These are phyloP conservation scores for Camelina neglecta DNA, from an alignment of 345 rosid genomes.

Conservation along the genomic window DNA sequence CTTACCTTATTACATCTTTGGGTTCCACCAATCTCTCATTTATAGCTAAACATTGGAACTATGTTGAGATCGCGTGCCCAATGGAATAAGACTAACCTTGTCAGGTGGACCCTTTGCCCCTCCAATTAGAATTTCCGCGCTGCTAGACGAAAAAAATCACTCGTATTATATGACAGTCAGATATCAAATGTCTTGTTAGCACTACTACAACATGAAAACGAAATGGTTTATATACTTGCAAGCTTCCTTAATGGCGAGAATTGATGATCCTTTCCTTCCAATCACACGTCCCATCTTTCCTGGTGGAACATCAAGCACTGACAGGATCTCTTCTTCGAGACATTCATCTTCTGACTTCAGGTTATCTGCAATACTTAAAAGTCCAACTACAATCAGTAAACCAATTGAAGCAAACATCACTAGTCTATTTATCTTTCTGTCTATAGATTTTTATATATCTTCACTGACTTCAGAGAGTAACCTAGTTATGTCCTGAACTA, in stretches of 20 bases:
- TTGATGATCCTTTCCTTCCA: conserved; percentile 86
- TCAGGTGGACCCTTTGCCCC: conserved; percentile 91
- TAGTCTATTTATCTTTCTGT: neutral
- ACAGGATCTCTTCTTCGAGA: conserved; percentile 80
- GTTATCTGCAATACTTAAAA: conserved; percentile 52
- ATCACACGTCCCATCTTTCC: conserved; percentile 94
- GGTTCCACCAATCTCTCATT: conserved; percentile 6
- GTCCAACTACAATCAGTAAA: conserved; percentile 16
- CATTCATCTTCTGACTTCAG: conserved; percentile 49
- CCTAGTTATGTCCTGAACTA: neutral
- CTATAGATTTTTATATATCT: neutral
- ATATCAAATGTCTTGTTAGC: conserved; percentile 6
- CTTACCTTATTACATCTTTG: conserved; percentile 11
- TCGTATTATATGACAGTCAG: neutral
- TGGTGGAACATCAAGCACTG: conserved; percentile 80
- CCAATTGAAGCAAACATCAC: conserved; percentile 11
- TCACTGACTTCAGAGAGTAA: neutral
- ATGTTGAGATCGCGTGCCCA: neutral
- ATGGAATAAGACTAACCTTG: conserved; percentile 61
- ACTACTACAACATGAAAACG: neutral
- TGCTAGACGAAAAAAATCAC: conserved; percentile 43
- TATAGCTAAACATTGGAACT: neutral
- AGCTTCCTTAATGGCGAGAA: conserved; percentile 76
- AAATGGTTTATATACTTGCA: conserved; percentile 67
- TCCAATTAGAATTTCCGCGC: conserved; percentile 85